Evolutionary conservation across 2,329 filamentous ascomycete genomes (phyloP).

Genomic region (Didymella exigua): DNA sequence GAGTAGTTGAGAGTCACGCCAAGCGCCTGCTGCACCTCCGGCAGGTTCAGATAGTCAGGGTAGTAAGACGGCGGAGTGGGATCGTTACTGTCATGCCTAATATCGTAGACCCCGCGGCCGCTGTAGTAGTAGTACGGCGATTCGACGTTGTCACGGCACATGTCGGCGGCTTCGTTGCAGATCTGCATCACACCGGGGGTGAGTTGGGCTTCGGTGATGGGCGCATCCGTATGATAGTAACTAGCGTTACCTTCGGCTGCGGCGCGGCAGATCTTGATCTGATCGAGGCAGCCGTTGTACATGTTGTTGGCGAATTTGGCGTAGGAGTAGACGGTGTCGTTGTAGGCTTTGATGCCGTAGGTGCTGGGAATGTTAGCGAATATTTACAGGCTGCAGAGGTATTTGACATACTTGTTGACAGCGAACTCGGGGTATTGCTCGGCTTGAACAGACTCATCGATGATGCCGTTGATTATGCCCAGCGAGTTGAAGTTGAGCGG

Average conservation of each 20-base stretch:
- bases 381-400: neutral
- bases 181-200: slow-evolving; percentile 39
- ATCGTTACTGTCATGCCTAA: slow-evolving; percentile 46
- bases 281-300: slow-evolving; percentile 54
- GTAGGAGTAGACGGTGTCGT: slow-evolving; percentile 64
- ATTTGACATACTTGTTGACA: slow-evolving; percentile 47
- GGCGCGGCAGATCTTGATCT: slow-evolving; percentile 59
- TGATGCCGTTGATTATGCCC: slow-evolving; percentile 57
- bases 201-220: slow-evolving; percentile 35
- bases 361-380: slow-evolving; percentile 35
- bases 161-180: slow-evolving; percentile 61
- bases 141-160: slow-evolving; percentile 64
- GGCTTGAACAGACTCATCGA: slow-evolving; percentile 55
- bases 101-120: slow-evolving; percentile 60
- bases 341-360: slow-evolving; percentile 61
- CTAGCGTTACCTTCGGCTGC: slow-evolving; percentile 45
- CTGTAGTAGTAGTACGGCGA: slow-evolving; percentile 60
- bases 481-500: slow-evolving; percentile 61
- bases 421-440: slow-evolving; percentile 59
- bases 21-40: slow-evolving; percentile 62
- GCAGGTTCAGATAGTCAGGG: slow-evolving; percentile 65
- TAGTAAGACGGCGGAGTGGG: slow-evolving; percentile 60
- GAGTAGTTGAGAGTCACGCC: slow-evolving; percentile 68
- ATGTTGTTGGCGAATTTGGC: slow-evolving; percentile 61
- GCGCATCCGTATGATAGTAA: slow-evolving; percentile 26